Conservation (phyloP, 1,284 basidiomycete species). For the Thecaphora frezii region DNA sequence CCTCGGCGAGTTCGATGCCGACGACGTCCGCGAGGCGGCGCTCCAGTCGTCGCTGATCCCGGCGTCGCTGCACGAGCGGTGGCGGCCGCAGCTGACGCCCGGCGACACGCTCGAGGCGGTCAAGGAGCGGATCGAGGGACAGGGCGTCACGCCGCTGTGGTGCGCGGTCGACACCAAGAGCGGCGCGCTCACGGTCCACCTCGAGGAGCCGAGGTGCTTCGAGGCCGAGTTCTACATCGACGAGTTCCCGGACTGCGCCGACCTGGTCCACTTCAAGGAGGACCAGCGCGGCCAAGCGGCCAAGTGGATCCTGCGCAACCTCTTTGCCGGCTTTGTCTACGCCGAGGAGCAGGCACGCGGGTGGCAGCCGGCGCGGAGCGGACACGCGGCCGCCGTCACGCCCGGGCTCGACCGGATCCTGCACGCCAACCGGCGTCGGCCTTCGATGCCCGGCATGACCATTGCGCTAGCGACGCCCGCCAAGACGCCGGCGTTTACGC, state of each 20-base stretch:
- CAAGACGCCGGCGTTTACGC: conserved; percentile 38
- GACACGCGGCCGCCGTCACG: conserved; percentile 8
- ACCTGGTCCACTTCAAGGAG: conserved; percentile 64
- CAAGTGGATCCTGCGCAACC: conserved; percentile 55
- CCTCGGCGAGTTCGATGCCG: conserved; percentile 72
- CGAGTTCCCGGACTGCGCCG: conserved; percentile 65
- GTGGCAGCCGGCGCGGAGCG: neutral
- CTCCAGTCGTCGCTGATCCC: conserved; percentile 21
- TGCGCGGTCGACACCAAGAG: conserved; percentile 84
- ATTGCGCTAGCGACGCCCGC: conserved; percentile 41
- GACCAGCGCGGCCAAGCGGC: conserved; percentile 64
- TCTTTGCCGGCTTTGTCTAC: conserved; percentile 51
- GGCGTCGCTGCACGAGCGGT: conserved; percentile 17
- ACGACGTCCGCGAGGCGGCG: conserved; percentile 65
- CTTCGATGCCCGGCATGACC: conserved; percentile 58
- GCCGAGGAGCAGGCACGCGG: conserved; percentile 48
- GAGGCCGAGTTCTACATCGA: conserved; percentile 94
- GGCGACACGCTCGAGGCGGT: conserved; percentile 81
- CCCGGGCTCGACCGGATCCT: conserved; percentile 30
- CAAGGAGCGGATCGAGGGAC: conserved; percentile 84
- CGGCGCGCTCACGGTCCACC: conserved; percentile 82
- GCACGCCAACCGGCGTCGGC: conserved; percentile 13
- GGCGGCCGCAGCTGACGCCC: conserved; percentile 42
- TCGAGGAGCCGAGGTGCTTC: conserved; percentile 79
- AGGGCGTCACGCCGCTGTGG: conserved; percentile 83